Evolutionary conservation across 495 filamentous ascomycete species (phyloP).

Genomic region (Aspergillus leporis): DNA sequence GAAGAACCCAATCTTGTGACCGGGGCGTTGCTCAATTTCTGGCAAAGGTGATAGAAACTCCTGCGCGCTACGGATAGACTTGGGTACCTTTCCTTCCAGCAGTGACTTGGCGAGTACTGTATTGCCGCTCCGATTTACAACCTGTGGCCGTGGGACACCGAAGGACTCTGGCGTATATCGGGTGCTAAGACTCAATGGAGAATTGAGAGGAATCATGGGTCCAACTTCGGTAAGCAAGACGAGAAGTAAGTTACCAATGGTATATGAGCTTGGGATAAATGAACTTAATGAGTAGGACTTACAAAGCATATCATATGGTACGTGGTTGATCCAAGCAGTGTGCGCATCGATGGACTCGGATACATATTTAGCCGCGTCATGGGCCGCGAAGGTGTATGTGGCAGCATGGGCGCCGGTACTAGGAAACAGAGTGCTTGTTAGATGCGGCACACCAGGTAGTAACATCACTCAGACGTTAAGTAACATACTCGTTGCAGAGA

Average conservation of each 20-base stretch:
- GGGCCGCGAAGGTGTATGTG: constrained; percentile 50
- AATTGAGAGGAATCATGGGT: constrained; percentile 37
- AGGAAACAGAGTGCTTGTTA: not conserved
- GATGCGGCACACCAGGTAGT: not conserved
- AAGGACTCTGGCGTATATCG: constrained; percentile 43
- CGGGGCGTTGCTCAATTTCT: constrained; percentile 35
- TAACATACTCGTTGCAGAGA: constrained; percentile 28
- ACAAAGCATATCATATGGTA: constrained; percentile 47
- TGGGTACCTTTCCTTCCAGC: constrained; percentile 19
- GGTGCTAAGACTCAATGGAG: constrained; percentile 23
- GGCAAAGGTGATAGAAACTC: constrained; percentile 38
- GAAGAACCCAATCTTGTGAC: constrained; percentile 50
- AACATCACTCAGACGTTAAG: not conserved
- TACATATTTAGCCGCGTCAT: constrained; percentile 51
- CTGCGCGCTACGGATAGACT: constrained; percentile 18
- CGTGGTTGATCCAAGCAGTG: constrained; percentile 51
- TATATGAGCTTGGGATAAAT: too few relatives aligned
- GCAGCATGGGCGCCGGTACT: constrained; percentile 35
- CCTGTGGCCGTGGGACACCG: constrained; percentile 41
- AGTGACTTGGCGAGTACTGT: constrained; percentile 17
- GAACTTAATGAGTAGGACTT: too few relatives aligned
- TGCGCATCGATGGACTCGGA: constrained; percentile 50
- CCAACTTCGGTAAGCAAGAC: constrained; percentile 39
- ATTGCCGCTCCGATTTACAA: constrained; percentile 21
- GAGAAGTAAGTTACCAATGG: too few relatives aligned